phyloP scores from a whole-genome alignment of 2,329 filamentous ascomycete genomes.

The Fusarium haematococcum region DNA sequence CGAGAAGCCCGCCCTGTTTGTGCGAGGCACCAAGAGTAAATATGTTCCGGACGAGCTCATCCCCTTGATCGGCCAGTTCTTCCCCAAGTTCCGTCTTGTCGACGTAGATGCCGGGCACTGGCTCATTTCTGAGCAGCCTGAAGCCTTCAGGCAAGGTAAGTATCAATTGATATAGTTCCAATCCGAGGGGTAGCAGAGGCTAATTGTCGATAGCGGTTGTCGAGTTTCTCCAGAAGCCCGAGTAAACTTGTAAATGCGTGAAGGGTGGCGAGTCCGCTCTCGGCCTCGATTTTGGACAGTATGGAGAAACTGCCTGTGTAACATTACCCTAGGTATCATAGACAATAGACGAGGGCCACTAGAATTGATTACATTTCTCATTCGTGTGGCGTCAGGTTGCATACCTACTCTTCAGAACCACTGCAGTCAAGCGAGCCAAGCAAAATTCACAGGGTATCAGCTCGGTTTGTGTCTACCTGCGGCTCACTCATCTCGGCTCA shows the following conservation, averaged over 20 bases:
- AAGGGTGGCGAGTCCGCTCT: conserved; percentile 16
- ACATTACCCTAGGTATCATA: conserved; percentile 6
- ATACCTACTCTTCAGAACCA: background rate
- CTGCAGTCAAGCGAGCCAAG: background rate
- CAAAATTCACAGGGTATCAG: conserved; percentile 17
- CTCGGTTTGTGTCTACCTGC: conserved; percentile 31
- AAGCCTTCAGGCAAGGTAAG: conserved; percentile 80
- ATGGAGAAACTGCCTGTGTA: conserved; percentile 7
- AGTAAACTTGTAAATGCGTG: conserved; percentile 49
- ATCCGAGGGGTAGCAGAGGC: background rate
- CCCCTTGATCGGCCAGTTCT: conserved; percentile 84
- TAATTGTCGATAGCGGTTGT: conserved; percentile 64
- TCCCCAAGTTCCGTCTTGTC: conserved; percentile 78
- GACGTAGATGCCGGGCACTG: conserved; percentile 87
- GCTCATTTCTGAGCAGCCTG: conserved; percentile 89
- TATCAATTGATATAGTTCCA: background rate
- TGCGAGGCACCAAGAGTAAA: conserved; percentile 80
- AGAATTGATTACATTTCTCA: conserved; percentile 5
- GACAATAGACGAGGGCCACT: conserved; percentile 13
- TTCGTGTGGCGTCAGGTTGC: background rate
- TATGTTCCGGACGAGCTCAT: conserved; percentile 86
- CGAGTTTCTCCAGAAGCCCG: conserved; percentile 67
- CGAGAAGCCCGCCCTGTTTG: conserved; percentile 82
- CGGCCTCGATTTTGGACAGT: conserved; percentile 12
- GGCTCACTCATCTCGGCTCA: conserved; percentile 23